Base-by-base conservation (phyloP, 306 rosid genomes). In the Lablab purpureus region DNA sequence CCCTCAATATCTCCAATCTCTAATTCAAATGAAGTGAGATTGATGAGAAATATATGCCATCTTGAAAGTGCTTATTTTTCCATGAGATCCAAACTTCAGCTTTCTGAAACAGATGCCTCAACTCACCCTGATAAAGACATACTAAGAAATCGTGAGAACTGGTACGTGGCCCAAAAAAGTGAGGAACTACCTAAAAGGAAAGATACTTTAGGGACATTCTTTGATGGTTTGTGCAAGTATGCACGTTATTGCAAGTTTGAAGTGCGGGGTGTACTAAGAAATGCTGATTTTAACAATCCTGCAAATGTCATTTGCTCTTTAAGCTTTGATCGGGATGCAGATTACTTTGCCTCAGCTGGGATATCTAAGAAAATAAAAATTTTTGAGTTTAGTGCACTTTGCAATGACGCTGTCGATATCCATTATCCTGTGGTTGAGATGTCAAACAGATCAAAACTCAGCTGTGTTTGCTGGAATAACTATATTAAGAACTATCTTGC, bases 381-480 rank as follows among this genome's bases (percentile, higher is more conserved):
- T 66, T 92, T 86, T 83, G 97, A 91, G 81, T 91, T 91, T 81
- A 87, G 85, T 88, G 64, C 99, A 71, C 88, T 94, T 68, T 82
- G 85, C 75, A 88, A 80, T 78, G 88, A 91, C 73, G 84, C 95
- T 70, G 95, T 88, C 49, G 99, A 92, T 81, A 89, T 92, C 70
- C 97, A 92, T 84, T 94, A 94, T 85, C 99, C 97, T 23, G 97
- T 67, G 14, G 81, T 85, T 37, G 99, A 94, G 89, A 91, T 94
- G 92, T 36, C 90, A 78, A 94, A 94, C 85, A 87, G 77, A 72
- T 89, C 97, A 74, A 92, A 84, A 85, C 88, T 92, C 81, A 94
- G 95, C 71, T 91, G 97, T 83, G 90, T 94, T 88, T 85, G 95
- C 91, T 94, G 99, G 99, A 94, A 94, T 87, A 87, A 77, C 89